These are phyloP conservation scores for Phytophthora sansomeana DNA, from an alignment of 352 stramenopile genomes.

Conservation along the genomic window DNA sequence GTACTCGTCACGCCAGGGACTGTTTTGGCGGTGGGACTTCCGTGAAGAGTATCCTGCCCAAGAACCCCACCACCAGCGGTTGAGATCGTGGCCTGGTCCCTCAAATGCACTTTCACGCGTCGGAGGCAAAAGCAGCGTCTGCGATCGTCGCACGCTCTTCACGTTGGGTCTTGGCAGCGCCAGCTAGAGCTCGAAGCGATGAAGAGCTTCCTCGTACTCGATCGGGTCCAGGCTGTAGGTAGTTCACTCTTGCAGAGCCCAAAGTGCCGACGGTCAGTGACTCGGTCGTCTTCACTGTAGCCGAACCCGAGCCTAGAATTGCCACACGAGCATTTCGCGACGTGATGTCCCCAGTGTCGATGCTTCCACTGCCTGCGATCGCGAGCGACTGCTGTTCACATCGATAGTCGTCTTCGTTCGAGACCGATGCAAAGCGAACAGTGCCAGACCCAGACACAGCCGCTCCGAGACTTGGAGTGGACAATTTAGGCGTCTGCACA, in stretches of 20 bases:
- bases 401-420: constrained; percentile 11
- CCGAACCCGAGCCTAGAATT: constrained; percentile 25
- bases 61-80: constrained; percentile 23
- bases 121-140: constrained; percentile 5
- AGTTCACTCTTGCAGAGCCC: constrained; percentile 23
- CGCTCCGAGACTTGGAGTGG: constrained; percentile 23
- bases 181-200: constrained; percentile 23
- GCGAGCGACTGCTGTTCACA: constrained; percentile 29
- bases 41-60: constrained; percentile 5
- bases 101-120: constrained; percentile 32
- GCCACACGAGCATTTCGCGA: constrained; percentile 17
- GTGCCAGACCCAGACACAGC: constrained; percentile 17
- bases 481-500: constrained; percentile 22
- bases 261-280: constrained; percentile 20
- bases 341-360: constrained; percentile 29
- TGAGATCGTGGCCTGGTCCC: neutral
- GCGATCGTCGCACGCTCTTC: constrained; percentile 8
- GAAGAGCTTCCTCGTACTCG: constrained; percentile 16
- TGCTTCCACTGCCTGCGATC: constrained; percentile 24
- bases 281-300: constrained; percentile 19
- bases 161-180: constrained; percentile 10
- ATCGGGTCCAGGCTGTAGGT: constrained; percentile 19
- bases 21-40: constrained; percentile 13
- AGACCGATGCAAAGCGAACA: constrained; percentile 18
- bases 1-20: constrained; percentile 20